Conservation (phyloP, 495 filamentous ascomycete species). For the Chaetomidium leptoderma region DNA sequence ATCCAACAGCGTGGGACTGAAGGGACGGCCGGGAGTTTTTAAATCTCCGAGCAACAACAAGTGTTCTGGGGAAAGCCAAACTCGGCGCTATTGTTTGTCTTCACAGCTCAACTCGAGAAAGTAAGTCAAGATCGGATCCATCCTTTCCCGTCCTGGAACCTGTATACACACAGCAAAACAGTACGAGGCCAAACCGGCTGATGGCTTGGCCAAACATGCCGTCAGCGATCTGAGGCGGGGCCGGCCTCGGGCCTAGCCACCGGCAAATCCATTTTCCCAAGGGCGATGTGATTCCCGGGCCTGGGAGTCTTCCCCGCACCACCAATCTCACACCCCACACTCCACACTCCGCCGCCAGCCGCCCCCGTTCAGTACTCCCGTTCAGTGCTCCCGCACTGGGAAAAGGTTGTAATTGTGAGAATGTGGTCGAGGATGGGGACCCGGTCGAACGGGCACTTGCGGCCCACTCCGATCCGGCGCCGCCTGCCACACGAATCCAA, state of each 20-base stretch:
- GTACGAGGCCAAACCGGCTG: not conserved
- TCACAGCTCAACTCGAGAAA: too few species aligned
- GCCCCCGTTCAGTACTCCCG: not conserved
- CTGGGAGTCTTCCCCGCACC: conserved; percentile 12
- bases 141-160: too few species aligned
- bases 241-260: not conserved
- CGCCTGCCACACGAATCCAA: conserved; percentile 9
- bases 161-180: not conserved
- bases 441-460: not conserved
- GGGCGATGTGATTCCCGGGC: conserved; percentile 3
- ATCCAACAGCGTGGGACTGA: too few species aligned
- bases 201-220: not conserved
- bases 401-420: not conserved
- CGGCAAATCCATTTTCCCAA: conserved; percentile 33
- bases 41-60: conserved; percentile 9
- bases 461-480: conserved; percentile 7
- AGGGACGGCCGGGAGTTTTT: conserved; percentile 10
- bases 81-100: too few species aligned
- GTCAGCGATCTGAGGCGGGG: too few species aligned
- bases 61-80: too few species aligned
- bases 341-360: conserved; percentile 13
- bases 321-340: not conserved
- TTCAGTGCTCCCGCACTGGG: not conserved
- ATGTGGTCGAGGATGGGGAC: not conserved
- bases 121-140: too few species aligned